Evolutionary conservation across 1,139 yeast genomes (phyloP), one percentile per base, ranked within the genome.

Genomic region (Yamadazyma aaseri): DNA sequence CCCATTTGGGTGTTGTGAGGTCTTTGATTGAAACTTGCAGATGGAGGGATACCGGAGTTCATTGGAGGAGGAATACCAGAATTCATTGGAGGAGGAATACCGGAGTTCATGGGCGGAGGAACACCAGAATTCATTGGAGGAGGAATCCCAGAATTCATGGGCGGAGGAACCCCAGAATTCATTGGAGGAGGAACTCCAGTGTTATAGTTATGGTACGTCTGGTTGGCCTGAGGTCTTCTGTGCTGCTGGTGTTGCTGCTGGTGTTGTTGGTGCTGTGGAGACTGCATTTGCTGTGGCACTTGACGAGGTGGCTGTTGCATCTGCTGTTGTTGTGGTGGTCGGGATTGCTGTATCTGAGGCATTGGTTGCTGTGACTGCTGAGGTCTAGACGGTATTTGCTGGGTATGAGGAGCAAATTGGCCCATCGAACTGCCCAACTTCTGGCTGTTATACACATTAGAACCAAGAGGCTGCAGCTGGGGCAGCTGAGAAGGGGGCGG

Each of bases 331-430:
- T 40, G 29, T 20, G 27, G 32, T 18, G 31, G 31, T 15, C 18
- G n/a, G 11, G 26, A 17, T 13, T 36, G 45, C n/a, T 26, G 40
- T 17, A 39, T 42, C 4, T 33, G 44, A 31, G 22, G 42, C 6
- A 40, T 41, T 9, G 39, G 49, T 10, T 45, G 50, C 24, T 48
- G 44, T 2, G 31, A 36, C 20, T 42, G 53, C 27, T 47, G 45
- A 31, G 43, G 53, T 7, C 46, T 18, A 18, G 47, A 16, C 42
- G 46, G 39, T 25, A 37, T 28, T 15, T 35, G 31, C 15, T 35
- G 42, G 8, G 33, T 30, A 21, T 39, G 41, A 11, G 31, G 10
- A 9, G 20, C 18, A 18, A 18, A 15, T 24, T 20, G n/a, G n/a
- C n/a, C n/a, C n/a, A n/a, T n/a, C n/a, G n/a, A n/a, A n/a, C n/a